phyloP scores from a whole-genome alignment of 371 early-diverging fungal species.

The Mucor irregularis region DNA sequence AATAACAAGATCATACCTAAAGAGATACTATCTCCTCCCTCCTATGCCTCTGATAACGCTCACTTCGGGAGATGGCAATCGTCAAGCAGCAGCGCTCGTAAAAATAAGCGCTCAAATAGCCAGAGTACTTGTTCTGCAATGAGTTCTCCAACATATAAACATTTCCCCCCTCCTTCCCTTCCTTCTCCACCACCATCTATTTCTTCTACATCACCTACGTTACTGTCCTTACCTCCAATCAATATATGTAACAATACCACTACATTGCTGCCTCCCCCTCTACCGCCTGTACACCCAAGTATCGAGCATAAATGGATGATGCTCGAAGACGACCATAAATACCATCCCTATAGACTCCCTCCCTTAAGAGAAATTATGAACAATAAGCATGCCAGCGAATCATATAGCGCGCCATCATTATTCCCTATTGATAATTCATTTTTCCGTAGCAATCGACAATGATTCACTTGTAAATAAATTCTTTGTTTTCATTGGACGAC shows the following conservation, averaged over 20 bases:
- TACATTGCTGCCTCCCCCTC: too few species aligned
- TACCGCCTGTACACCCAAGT: neutral
- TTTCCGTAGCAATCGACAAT: neutral
- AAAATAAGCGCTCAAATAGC: neutral
- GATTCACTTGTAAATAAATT: neutral
- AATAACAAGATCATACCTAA: neutral
- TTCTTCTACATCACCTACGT: neutral
- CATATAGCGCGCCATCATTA: neutral
- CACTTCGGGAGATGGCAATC: constrained; percentile 18
- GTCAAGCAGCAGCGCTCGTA: neutral
- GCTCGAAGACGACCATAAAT: neutral
- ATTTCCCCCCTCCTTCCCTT: neutral
- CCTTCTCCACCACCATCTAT: neutral
- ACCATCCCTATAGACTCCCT: neutral
- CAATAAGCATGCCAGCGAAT: constrained; percentile 1
- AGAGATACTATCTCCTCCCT: neutral
- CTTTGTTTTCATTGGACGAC: neutral
- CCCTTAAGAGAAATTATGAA: constrained; percentile 1
- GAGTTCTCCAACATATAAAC: too few species aligned
- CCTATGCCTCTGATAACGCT: constrained; percentile 12
- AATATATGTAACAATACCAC: too few species aligned
- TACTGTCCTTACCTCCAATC: neutral
- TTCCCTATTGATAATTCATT: constrained; percentile 3
- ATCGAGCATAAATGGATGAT: neutral
- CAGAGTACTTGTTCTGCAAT: too few species aligned